Percentiles rank a stretch among this genome's conserved stretches.
These are phyloP conservation scores for Seiridium cupressi DNA, from an alignment of 2,329 filamentous ascomycete genomes.

Conservation along the genomic window DNA sequence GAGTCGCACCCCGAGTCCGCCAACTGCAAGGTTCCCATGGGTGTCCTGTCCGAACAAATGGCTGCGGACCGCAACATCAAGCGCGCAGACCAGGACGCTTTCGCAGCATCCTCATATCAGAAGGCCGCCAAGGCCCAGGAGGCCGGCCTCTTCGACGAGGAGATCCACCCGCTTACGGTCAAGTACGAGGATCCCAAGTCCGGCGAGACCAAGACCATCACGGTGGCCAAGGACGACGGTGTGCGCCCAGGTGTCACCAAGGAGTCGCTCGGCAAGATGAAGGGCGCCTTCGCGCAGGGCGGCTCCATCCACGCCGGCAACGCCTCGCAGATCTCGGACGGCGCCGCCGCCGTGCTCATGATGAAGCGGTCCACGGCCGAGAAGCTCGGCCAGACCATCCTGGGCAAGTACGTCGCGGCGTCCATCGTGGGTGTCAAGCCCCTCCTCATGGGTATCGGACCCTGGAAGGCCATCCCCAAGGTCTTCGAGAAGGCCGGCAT, in stretches of 20 bases:
- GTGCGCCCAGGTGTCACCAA: constrained; percentile 80
- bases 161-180: constrained; percentile 84
- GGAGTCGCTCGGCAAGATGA: constrained; percentile 88
- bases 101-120: constrained; percentile 88
- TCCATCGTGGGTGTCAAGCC: constrained; percentile 87
- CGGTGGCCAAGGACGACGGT: constrained; percentile 83
- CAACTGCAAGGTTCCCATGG: constrained; percentile 99
- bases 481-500: constrained; percentile 87
- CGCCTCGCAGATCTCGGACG: constrained; percentile 92
- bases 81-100: constrained; percentile 80
- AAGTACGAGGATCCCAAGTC: constrained; percentile 90
- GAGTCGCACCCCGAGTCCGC: constrained; percentile 77
- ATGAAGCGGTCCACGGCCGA: constrained; percentile 94
- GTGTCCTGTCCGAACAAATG: constrained; percentile 90
- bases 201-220: constrained; percentile 79
- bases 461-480: constrained; percentile 93
- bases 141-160: constrained; percentile 85
- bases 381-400: constrained; percentile 79
- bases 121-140: constrained; percentile 86
- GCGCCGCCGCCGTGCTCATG: constrained; percentile 88
- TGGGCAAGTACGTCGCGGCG: constrained; percentile 89
- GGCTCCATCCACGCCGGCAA: constrained; percentile 96
- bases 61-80: constrained; percentile 76
- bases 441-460: constrained; percentile 92
- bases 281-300: constrained; percentile 84